Evolutionary conservation across 2,329 filamentous ascomycete genomes (phyloP).

Genomic region (Fusarium continuum): DNA sequence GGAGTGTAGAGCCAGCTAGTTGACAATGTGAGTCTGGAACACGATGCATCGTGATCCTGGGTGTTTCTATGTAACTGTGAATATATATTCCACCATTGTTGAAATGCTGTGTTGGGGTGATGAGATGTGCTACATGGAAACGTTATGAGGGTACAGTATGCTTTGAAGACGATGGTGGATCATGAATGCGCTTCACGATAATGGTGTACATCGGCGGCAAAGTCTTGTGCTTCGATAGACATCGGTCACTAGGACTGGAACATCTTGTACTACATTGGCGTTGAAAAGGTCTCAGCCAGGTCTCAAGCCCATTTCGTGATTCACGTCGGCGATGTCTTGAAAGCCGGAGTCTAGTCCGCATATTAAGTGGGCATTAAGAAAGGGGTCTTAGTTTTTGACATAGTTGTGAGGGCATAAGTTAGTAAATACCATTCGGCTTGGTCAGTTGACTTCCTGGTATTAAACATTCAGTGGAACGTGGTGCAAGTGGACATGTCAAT

Average conservation of each 20-base stretch:
- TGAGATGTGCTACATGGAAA: slow-evolving; percentile 5
- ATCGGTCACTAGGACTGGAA: neutral
- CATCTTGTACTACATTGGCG: slow-evolving; percentile 8
- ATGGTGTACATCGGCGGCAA: neutral
- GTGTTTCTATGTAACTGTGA: slow-evolving; percentile 21
- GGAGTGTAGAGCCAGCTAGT: slow-evolving; percentile 17
- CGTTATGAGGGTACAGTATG: slow-evolving; percentile 7
- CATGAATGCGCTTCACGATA: slow-evolving; percentile 8
- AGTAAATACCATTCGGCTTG: neutral
- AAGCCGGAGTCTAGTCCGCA: neutral
- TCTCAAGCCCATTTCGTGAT: slow-evolving; percentile 13
- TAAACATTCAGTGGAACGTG: no score
- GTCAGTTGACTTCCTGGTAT: no score
- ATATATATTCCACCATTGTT: slow-evolving; percentile 4
- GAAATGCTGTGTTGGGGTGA: neutral
- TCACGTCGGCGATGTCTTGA: slow-evolving; percentile 10
- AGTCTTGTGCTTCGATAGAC: neutral
- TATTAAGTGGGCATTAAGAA: neutral
- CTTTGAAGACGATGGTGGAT: slow-evolving; percentile 2
- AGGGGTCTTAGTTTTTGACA: neutral
- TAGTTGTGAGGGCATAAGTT: neutral
- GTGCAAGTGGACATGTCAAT: slow-evolving; percentile 27
- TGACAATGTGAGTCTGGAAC: slow-evolving; percentile 26
- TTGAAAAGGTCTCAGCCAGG: slow-evolving; percentile 15
- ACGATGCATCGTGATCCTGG: slow-evolving; percentile 11